Evolutionary conservation across 1,139 yeast species (phyloP), one percentile per base, ranked within the genome.

Genomic region (Yamadazyma oceani): DNA sequence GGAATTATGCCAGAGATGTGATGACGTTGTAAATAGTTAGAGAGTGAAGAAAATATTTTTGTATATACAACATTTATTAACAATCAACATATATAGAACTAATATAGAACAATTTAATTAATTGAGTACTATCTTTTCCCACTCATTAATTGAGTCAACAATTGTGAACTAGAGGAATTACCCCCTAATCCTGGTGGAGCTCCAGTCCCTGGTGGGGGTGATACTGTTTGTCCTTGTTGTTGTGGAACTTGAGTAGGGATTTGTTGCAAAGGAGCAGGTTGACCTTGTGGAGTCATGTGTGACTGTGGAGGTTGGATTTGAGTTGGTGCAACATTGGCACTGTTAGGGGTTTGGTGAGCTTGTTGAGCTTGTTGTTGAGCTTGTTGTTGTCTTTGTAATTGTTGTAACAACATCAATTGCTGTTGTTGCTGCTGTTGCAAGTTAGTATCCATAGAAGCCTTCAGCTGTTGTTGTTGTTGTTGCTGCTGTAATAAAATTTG

Each of bases 1-100:
- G 12, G 55, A 56, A 2, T 66, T 90, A 23, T 92, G 98, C 57
- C 41, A 42, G 0, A 76, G 94, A 49, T 90, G 97, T 62, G 78
- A 74, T 8, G 37, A 45, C 0, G 72, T 64, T 14, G 49, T 51
- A 13, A 31, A 39, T 19, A 27, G 21, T 16, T 26, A 26, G 21
- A 19, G 5, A 5, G 8, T 19, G 10, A n/a, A n/a, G n/a, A n/a
- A n/a, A n/a, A n/a, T n/a, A n/a, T n/a, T 9, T 11, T 14, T 26
- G 28, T 26, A 26, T 10, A 24, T 24, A 24, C 11, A 12, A 11
- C 9, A 27, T 27, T 27, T 19, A 19, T 19, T 19, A 19, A 19
- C 21, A 19, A 11, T 6, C n/a, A 11, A 24, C 26, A 24, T 24
- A 11, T 24, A 24, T 24, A 19, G 8, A 19, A 19, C 21, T 24